Evolutionary conservation across 2,329 filamentous ascomycete genomes (phyloP), one percentile per base, ranked within the genome.

Genomic region (Penicillium hesseltinei): DNA sequence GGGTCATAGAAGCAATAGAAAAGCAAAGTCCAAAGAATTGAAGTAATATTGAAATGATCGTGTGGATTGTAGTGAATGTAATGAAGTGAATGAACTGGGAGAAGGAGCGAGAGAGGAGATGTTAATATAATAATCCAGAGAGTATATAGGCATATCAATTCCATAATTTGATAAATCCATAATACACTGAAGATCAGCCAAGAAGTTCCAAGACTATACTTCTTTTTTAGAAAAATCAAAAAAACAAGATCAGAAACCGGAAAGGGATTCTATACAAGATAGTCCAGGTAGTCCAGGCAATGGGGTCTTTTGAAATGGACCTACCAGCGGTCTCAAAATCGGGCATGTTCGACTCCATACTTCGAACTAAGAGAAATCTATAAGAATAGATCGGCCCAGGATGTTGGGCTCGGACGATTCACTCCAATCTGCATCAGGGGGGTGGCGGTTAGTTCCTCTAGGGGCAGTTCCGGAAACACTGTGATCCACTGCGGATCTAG

Each of bases 181-280:
- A 35, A 40, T 38, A 39, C 44, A 19, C 27, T 38, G 31, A 51
- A 38, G 53, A 57, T 58, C 53, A 42, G 64, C 64, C 64, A 66
- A 65, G 64, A 60, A 56, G 53, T 43, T 60, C 54, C 62, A 65
- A 62, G 62, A 57, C 60, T 39, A 13, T 33, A 33, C 31, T 33
- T 33, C n/a, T 13, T 31, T 33, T 13, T 13, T 5, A 15, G n/a
- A 5, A 33, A 33, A 33, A 33, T 27, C 8, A 29, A 29, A 35
- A 29, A 29, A 35, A 47, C 1, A 46, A 23, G 29, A 35, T 25
- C 19, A 27, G 45, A n/a, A 51, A 8, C 48, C 33, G 43, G 46
- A 47, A 48, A 46, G 42, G 17, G 21, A 33, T 25, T 50, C 38
- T 39, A 49, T 53, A 25, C 44, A 45, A 31, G 9, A 23, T n/a